Evolutionary conservation across 192 early-diverging fungal genomes (phyloP), one percentile per base, ranked within the genome.

Genomic region (Nowakowskiella sp.): DNA sequence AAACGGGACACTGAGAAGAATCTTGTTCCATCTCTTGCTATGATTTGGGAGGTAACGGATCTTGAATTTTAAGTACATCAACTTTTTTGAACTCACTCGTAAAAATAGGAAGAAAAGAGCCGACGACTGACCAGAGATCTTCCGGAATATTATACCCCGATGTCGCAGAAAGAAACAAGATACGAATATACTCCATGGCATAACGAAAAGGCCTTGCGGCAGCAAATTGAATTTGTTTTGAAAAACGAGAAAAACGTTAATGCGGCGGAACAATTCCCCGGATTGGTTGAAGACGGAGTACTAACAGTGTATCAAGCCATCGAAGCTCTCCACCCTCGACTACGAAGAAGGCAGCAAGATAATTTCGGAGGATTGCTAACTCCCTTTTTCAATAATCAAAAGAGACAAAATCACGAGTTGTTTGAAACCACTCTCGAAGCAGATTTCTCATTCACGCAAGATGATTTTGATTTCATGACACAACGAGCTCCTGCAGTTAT

Each of bases 1-100:
- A n/a, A n/a, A n/a, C n/a, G n/a, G n/a, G n/a, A n/a, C n/a, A n/a
- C n/a, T 16, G 57, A 49, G 19, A 59, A 65, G 13, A 80, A 73
- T 49, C 63, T 85, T 24, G 80, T 89, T 2, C 76, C 77, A 5
- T 84, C 81, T 7, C 64, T 89, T 22, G 64, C 51, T 5, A 45
- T 53, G 2, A 64, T 86, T 24, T 88, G 84, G 85, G 61, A 81
- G 43, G 72, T 62, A 29, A 13, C 26, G 24, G 19, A 30, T 3
- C 16, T 19, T 54, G 7, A 47, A 27, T 13, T 59, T 57, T 61
- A 21, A 1, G n/a, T n/a, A n/a, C n/a, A n/a, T n/a, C n/a, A n/a
- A n/a, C n/a, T n/a, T n/a, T n/a, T n/a, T n/a, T n/a, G n/a, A n/a
- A n/a, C n/a, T n/a, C n/a, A n/a, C n/a, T n/a, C n/a, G n/a, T 1